Base-by-base conservation (phyloP, 768 basidiomycete species). In the Scleroderma bovista region DNA sequence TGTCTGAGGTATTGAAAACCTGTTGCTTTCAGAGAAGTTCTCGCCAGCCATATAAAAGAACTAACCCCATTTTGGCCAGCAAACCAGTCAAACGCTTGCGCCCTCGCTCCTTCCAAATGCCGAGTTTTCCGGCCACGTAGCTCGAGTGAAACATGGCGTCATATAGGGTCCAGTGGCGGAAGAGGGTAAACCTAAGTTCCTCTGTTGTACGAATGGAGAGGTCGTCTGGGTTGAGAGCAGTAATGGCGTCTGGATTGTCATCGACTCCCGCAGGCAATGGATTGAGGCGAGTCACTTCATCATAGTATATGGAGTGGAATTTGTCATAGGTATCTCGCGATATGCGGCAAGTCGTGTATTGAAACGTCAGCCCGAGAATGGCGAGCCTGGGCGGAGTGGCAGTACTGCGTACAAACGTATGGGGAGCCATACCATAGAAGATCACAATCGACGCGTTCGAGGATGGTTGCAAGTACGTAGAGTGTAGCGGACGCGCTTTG, bases 111-210 rank as follows among this genome's bases (percentile, higher is more conserved):
- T 88, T 93, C 96, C 96, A 98, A 48, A 95, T 90, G 3, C 93
- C 93, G 51, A 99, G 77, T 66, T 92, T 93, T 45, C 89, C 86
- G 7, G 93, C 94, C 16, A 99, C 86, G 60, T 98, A 99, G 50
- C 88, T 89, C 3, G 93, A 96, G 66, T 99, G 95, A 60, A 86
- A 85, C 96, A 99, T 98, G 11, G 94, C 84, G 61, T 99, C 96
- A 63, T 97, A 98, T 41, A 99, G 70, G 26, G 88, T 97, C 96
- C 96, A 99, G 70, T 98, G 96, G 50, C 95, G 79, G 64, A 94
- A 93, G 47, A 97, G 77, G 70, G 86, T 93, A 66, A 99, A 98
- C 22, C 96, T 79, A 47, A 98, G 73, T 67, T 99, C 96, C 46
- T 94, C 92, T 29, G 82, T 84, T 36, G 85, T 75, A 34, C 90